phyloP scores from a whole-genome alignment of 2,329 filamentous ascomycete genomes.

The Cercospora zeina region DNA sequence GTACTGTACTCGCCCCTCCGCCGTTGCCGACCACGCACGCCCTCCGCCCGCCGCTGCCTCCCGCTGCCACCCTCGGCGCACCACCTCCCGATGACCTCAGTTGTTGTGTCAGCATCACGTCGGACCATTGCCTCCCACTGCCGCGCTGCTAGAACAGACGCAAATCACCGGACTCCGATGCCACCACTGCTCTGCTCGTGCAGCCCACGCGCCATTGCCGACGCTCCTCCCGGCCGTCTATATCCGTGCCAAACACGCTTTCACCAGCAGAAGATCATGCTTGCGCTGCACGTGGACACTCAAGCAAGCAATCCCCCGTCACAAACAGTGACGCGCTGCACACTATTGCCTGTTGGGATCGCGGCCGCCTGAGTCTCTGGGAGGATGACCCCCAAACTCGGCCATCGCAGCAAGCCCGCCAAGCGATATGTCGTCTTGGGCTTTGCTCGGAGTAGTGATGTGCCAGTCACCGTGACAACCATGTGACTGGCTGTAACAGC shows the following conservation, averaged over 20 bases:
- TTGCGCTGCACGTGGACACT: neutral
- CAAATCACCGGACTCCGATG: slow-evolving; percentile 11
- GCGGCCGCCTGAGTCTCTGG: neutral
- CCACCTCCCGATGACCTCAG: slow-evolving; percentile 10
- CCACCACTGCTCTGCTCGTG: slow-evolving; percentile 6
- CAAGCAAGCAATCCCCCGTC: neutral
- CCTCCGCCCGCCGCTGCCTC: neutral
- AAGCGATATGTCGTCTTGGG: slow-evolving; percentile 4
- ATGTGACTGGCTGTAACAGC: too few species aligned
- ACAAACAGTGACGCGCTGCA: neutral
- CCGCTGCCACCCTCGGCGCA: slow-evolving; percentile 1
- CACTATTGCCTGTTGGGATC: neutral
- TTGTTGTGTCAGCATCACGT: slow-evolving; percentile 5
- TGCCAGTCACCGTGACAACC: too few species aligned
- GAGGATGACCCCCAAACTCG: neutral
- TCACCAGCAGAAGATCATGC: neutral
- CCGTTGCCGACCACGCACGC: slow-evolving; percentile 11
- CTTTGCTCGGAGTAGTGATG: too few species aligned
- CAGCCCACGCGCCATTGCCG: slow-evolving; percentile 14
- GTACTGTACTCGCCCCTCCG: neutral
- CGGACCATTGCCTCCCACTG: neutral
- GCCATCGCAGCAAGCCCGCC: neutral
- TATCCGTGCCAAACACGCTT: slow-evolving; percentile 13
- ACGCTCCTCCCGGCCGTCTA: slow-evolving; percentile 8
- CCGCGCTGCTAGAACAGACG: neutral